phyloP scores from a whole-genome alignment of 2,329 filamentous ascomycete genomes.

The Coleophoma eucalyptorum region DNA sequence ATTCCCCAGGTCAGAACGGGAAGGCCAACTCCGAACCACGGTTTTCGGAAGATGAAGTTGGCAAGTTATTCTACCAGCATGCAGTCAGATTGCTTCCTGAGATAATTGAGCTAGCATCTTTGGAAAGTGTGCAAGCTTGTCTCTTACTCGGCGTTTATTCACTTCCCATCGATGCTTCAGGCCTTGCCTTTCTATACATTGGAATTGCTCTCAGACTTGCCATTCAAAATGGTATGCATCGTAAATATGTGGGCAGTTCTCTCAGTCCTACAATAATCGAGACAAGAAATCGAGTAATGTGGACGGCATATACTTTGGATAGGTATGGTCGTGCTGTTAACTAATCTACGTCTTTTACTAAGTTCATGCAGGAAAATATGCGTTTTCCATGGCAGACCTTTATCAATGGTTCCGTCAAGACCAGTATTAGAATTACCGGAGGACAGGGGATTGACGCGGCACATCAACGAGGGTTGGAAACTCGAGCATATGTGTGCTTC shows the following conservation, averaged over 20 bases:
- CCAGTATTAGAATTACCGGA: slow-evolving; percentile 51
- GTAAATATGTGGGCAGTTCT: slow-evolving; percentile 42
- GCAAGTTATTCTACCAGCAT: slow-evolving; percentile 52
- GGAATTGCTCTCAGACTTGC: slow-evolving; percentile 52
- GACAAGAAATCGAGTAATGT: slow-evolving; percentile 43
- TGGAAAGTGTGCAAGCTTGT: slow-evolving; percentile 55
- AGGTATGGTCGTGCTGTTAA: slow-evolving; percentile 32
- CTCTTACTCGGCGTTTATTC: slow-evolving; percentile 52
- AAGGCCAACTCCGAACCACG: not conserved
- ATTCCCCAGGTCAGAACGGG: slow-evolving; percentile 17
- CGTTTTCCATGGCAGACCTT: slow-evolving; percentile 51
- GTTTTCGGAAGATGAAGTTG: slow-evolving; percentile 39
- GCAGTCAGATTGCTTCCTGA: slow-evolving; percentile 51
- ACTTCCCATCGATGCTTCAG: slow-evolving; percentile 51
- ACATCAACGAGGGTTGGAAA: slow-evolving; percentile 37
- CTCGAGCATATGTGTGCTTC: slow-evolving; percentile 43
- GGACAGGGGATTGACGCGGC: slow-evolving; percentile 15
- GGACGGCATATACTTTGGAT: slow-evolving; percentile 53
- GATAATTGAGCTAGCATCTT: slow-evolving; percentile 50
- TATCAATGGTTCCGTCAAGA: slow-evolving; percentile 47
- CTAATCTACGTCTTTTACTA: not conserved
- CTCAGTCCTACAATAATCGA: slow-evolving; percentile 45
- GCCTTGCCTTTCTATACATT: slow-evolving; percentile 53
- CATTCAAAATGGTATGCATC: slow-evolving; percentile 58
- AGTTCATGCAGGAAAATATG: slow-evolving; percentile 42